Evolutionary conservation across 331 rosid genomes (phyloP).

Genomic region (Rhamnella rubrinervis): DNA sequence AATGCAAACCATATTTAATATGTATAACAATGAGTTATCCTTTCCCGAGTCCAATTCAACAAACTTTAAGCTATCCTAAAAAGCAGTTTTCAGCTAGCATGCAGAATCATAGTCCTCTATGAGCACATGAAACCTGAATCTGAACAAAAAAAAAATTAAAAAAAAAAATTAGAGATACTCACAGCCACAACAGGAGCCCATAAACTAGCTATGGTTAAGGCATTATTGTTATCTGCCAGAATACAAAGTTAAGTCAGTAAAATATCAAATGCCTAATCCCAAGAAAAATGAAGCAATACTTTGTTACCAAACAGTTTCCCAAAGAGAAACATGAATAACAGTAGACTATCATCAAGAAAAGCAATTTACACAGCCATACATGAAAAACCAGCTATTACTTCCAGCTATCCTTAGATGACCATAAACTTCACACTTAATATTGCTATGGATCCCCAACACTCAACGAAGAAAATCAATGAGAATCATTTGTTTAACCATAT

Average conservation of each 20-base stretch:
- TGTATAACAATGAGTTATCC: neutral
- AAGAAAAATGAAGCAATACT: neutral
- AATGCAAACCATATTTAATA: neutral
- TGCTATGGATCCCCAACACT: too few species aligned
- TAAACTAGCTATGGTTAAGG: slow-evolving; percentile 67
- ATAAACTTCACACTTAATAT: too few species aligned
- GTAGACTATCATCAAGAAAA: neutral
- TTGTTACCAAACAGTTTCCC: neutral
- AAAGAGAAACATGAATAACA: neutral
- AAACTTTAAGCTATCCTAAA: too few species aligned
- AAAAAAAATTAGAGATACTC: slow-evolving; percentile 51
- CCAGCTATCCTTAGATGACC: too few species aligned
- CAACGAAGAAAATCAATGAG: too few species aligned
- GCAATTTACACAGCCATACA: too few species aligned
- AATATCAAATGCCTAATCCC: slow-evolving; percentile 12
- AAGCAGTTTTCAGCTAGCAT: too few species aligned
- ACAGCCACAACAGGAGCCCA: slow-evolving; percentile 98
- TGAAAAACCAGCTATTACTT: too few species aligned
- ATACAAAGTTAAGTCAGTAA: slow-evolving; percentile 27
- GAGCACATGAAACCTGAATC: neutral
- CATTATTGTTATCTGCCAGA: slow-evolving; percentile 73
- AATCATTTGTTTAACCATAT: too few species aligned
- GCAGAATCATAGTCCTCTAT: too few species aligned
- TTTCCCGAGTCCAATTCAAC: too few species aligned
- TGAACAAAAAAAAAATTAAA: too few species aligned